Evolutionary conservation across 805 yeast genomes (phyloP).

Genomic region (Cyberlindnera mrakii): DNA sequence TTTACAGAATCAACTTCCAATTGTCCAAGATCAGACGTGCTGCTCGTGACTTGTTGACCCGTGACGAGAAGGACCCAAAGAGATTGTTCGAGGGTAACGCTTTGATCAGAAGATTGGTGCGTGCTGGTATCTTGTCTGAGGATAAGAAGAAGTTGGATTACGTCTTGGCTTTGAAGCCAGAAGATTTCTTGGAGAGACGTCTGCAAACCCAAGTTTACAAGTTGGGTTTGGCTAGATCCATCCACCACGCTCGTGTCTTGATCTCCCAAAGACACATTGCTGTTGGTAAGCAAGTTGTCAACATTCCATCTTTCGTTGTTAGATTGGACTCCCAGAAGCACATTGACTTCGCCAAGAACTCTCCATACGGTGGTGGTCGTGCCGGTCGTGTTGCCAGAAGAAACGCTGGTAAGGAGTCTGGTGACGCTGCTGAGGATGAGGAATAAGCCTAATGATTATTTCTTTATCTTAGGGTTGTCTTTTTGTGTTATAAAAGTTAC

Average conservation of each 20-base stretch:
- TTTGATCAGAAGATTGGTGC: constrained; percentile 98
- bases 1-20: constrained; percentile 99
- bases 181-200: constrained; percentile 99
- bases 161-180: constrained; percentile 95
- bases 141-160: constrained; percentile 99
- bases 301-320: constrained; percentile 98
- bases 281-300: constrained; percentile 99
- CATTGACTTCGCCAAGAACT: constrained; percentile 98
- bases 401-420: constrained; percentile 40
- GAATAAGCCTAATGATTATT: constrained; percentile 41
- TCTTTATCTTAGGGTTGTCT: background rate
- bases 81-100: constrained; percentile 99
- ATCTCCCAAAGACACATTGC: constrained; percentile 99
- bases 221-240: constrained; percentile 98
- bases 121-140: constrained; percentile 98
- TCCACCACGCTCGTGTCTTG: constrained; percentile 99
- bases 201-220: constrained; percentile 99
- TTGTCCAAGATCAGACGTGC: constrained; percentile 99
- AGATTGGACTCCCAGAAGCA: constrained; percentile 99
- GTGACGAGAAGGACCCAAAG: constrained; percentile 99
- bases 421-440: constrained; percentile 64
- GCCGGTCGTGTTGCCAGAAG: constrained; percentile 99
- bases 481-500: constrained; percentile 6
- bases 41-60: constrained; percentile 99
- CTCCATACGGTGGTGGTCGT: constrained; percentile 99